Evolutionary conservation across 768 basidiomycete genomes (phyloP), one percentile per base, ranked within the genome.

Genomic region (Lentinus brumalis): DNA sequence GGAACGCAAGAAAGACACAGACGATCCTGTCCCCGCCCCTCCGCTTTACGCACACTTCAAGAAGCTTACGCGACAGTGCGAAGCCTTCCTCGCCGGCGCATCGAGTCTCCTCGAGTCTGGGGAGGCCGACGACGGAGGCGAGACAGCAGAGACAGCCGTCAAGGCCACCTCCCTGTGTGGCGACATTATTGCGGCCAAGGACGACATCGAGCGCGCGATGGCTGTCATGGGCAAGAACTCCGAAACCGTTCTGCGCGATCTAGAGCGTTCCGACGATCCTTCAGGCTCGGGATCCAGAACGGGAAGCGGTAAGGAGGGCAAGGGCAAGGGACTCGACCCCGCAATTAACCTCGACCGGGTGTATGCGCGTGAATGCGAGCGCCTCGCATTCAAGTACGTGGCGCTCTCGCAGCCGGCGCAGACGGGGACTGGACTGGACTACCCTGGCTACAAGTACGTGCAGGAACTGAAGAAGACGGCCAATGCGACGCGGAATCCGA

Each of bases 31-130:
- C 59, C 70, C 68, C 26, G 71, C 70, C 3, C 71, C 77, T 30
- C 78, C 82, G 15, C 75, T 82, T 14, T 81, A 81, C 66, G 72
- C 76, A n/a, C 74, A 81, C 67, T 84, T 85, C 71, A 78, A 76
- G 66, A 84, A 83, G 67, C 73, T 86, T 57, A 77, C 79, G 9
- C 81, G 73, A 60, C 84, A 84, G 57, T 79, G 78, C 57, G 77
- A 81, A 63, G 75, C 81, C 0, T 86, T 84, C 66, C 68, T 82
- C 21, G 69, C 74, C 0, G 81, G 81, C 2, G 82, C 80, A 6
- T 68, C 71, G 31, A 70, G 71, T n/a, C 73, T 84, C 66, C 69
- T 81, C 52, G 74, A 74, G 18, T 54, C 56, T 14, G 69, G 64
- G 15, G 72, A 70, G 2, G 62, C 60, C 31, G 61, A 41, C 12